These are phyloP conservation scores for Bathelium albidoporum DNA, from an alignment of 495 filamentous ascomycete genomes.

Conservation along the genomic window DNA sequence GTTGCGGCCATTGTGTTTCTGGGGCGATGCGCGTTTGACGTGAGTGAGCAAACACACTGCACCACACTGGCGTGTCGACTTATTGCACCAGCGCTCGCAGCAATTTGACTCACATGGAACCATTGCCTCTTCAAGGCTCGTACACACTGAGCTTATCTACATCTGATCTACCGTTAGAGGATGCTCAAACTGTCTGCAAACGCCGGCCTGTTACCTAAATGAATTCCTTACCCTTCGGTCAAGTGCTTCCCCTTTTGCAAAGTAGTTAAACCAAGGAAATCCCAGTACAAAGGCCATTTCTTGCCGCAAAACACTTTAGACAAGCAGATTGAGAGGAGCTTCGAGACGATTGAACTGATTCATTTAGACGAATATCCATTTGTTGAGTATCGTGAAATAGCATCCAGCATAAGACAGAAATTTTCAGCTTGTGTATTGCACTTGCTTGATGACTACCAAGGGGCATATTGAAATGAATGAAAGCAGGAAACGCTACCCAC, in stretches of 20 bases:
- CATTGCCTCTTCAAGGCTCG: no score
- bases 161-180: no score
- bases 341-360: neutral
- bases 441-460: neutral
- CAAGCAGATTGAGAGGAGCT: neutral
- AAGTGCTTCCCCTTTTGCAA: no score
- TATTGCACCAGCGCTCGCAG: neutral
- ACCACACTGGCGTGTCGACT: neutral
- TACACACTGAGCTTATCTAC: no score
- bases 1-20: neutral
- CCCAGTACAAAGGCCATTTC: no score
- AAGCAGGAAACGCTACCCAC: constrained; percentile 11
- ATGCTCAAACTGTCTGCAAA: no score
- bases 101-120: neutral
- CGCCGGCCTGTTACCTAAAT: no score
- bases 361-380: neutral
- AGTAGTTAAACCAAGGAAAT: no score
- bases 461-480: neutral
- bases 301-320: no score
- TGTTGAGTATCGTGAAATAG: neutral
- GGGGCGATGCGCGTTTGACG: neutral
- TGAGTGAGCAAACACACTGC: neutral
- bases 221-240: no score
- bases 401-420: neutral
- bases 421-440: neutral